A percentile compares a stretch with the other conserved stretches of the same genome.
Evolutionary conservation across 352 stramenopile genomes (phyloP).

Genomic region (Phytophthora uliginosa): DNA sequence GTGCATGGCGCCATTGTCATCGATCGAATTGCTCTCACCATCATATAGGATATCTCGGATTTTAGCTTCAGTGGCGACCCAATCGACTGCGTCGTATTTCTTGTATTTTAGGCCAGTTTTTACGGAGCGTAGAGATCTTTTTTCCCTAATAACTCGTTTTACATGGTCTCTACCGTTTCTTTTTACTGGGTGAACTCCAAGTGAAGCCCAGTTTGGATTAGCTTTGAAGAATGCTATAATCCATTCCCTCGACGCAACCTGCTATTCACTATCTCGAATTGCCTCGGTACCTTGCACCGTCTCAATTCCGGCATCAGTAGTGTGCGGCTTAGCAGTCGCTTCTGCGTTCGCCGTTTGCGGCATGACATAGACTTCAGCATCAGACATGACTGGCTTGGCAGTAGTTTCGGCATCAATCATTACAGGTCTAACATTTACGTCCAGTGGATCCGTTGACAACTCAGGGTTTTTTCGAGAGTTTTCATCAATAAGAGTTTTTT

Average conservation of each 20-base stretch:
- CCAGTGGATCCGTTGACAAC: too few species aligned
- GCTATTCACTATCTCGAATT: neutral
- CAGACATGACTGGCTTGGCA: too few species aligned
- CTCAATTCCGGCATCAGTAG: neutral
- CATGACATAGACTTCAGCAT: too few species aligned
- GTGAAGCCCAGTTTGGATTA: slow-evolving; percentile 7
- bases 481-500: too few species aligned
- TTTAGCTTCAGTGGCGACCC: slow-evolving; percentile 7
- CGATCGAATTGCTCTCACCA: slow-evolving; percentile 14
- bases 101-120: slow-evolving; percentile 8
- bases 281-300: neutral
- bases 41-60: slow-evolving; percentile 11
- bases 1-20: slow-evolving; percentile 9
- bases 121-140: neutral
- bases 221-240: neutral
- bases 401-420: too few species aligned
- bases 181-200: slow-evolving; percentile 9
- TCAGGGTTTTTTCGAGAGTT: too few species aligned
- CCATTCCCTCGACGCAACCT: neutral
- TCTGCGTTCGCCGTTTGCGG: too few species aligned
- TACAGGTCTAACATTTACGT: too few species aligned
- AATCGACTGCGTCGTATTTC: slow-evolving; percentile 4
- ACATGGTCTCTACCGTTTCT: neutral
- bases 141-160: slow-evolving; percentile 6
- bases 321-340: too few species aligned